phyloP scores from a whole-genome alignment of 2,329 filamentous ascomycete genomes.

The Cladosporium colombiae region DNA sequence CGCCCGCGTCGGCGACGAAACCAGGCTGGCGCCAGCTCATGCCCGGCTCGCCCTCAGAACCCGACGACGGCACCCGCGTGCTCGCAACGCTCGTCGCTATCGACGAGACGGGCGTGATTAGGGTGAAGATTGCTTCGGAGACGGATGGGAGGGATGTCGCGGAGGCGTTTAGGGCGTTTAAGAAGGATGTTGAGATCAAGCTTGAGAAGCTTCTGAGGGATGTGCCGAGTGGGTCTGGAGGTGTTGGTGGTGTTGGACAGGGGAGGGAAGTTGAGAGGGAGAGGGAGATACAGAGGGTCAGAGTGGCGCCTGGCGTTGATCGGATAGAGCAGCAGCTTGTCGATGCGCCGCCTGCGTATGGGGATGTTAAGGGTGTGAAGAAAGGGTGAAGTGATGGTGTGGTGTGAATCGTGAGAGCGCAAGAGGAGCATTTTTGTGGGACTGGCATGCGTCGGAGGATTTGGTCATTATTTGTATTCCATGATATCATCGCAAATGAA shows the following conservation, averaged over 20 bases:
- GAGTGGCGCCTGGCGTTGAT: background rate
- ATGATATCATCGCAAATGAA: background rate
- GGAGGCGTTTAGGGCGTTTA: constrained; percentile 30
- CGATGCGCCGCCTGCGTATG: constrained; percentile 22
- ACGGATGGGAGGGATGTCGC: constrained; percentile 26
- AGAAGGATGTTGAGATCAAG: constrained; percentile 28
- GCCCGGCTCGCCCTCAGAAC: background rate
- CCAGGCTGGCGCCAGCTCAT: background rate
- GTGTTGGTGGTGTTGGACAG: background rate
- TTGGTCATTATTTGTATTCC: background rate
- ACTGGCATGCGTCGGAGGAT: background rate
- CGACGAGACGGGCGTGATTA: constrained; percentile 25
- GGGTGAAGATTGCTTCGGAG: constrained; percentile 28
- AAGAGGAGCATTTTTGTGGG: background rate
- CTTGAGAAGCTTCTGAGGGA: constrained; percentile 26
- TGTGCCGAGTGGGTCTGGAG: constrained; percentile 21
- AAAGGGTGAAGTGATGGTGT: background rate
- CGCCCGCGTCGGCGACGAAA: background rate
- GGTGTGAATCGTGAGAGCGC: background rate
- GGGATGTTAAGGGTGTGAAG: constrained; percentile 19
- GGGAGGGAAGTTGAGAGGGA: background rate
- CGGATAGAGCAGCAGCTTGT: background rate
- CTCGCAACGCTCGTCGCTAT: constrained; percentile 30
- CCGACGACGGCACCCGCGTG: constrained; percentile 21
- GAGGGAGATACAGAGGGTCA: background rate